A percentile compares a stretch with the other conserved stretches of the same genome.
Evolutionary conservation across 2,329 filamentous ascomycete genomes (phyloP).

Genomic region (Passalora sequoiae): DNA sequence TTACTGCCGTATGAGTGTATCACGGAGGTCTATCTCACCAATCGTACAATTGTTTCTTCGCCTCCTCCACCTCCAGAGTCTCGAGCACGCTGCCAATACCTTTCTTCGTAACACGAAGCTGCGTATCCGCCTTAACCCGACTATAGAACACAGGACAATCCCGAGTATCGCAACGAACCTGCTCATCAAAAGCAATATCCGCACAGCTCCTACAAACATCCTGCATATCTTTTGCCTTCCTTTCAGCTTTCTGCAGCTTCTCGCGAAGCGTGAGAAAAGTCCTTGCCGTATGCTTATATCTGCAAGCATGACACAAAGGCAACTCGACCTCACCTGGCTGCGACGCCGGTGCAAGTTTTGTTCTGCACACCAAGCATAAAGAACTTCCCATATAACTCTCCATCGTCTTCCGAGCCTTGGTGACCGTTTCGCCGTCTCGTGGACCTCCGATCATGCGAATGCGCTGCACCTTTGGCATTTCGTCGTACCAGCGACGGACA

Average conservation of each 20-base stretch:
- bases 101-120: conserved; percentile 36
- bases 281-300: conserved; percentile 45
- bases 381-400: conserved; percentile 86
- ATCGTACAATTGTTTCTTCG: not conserved
- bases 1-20: too few species aligned
- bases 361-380: conserved; percentile 70
- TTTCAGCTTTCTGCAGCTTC: conserved; percentile 59
- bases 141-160: conserved; percentile 93
- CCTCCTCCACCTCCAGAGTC: conserved; percentile 35
- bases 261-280: conserved; percentile 62
- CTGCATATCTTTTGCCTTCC: conserved; percentile 58
- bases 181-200: conserved; percentile 64
- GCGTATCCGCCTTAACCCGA: conserved; percentile 57
- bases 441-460: conserved; percentile 55
- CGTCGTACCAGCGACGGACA: conserved; percentile 85
- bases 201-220: conserved; percentile 76
- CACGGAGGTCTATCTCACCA: not conserved
- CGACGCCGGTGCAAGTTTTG: conserved; percentile 48
- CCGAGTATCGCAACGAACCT: conserved; percentile 80
- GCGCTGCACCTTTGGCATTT: conserved; percentile 87
- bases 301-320: conserved; percentile 57
- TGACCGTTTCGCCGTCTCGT: conserved; percentile 17
- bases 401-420: conserved; percentile 58
- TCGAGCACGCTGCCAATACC: conserved; percentile 41
- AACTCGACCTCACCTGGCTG: conserved; percentile 25